Evolutionary conservation across 2,329 filamentous ascomycete genomes (phyloP).

Genomic region (Rutstroemia sp.): DNA sequence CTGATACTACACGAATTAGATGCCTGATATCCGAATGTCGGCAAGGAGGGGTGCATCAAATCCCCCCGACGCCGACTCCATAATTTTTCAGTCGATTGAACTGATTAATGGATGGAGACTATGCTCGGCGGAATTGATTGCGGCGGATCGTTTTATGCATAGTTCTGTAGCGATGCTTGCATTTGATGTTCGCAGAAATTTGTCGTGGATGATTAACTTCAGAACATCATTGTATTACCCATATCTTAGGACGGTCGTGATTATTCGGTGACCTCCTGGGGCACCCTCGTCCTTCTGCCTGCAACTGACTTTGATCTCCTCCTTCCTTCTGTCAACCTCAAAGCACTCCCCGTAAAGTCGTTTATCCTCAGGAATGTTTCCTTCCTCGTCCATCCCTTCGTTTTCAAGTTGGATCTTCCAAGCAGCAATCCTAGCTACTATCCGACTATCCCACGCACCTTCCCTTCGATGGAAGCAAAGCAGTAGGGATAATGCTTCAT

Average conservation of each 20-base stretch:
- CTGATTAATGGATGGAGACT: too few species aligned
- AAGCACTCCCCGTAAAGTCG: conserved; percentile 17
- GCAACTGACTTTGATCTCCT: conserved; percentile 12
- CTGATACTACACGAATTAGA: too few species aligned
- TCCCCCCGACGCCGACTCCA: too few species aligned
- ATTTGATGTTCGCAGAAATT: too few species aligned
- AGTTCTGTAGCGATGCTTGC: too few species aligned
- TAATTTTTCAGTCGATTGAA: too few species aligned
- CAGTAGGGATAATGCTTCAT: conserved; percentile 54
- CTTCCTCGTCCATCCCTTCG: conserved; percentile 15
- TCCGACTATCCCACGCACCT: conserved; percentile 54
- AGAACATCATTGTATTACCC: not conserved
- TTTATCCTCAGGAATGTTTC: conserved; percentile 15
- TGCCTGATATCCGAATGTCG: too few species aligned
- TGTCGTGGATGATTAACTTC: too few species aligned
- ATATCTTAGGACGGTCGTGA: not conserved
- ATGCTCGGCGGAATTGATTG: too few species aligned
- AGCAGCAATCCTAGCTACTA: conserved; percentile 16
- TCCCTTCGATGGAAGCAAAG: conserved; percentile 54
- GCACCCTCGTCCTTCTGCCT: conserved; percentile 8
- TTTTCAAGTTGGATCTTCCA: conserved; percentile 24
- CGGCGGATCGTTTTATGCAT: too few species aligned
- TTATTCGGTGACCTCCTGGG: not conserved
- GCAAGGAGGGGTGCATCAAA: too few species aligned
- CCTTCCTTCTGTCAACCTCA: conserved; percentile 12